phyloP scores from a whole-genome alignment of 495 filamentous ascomycete genomes.

The Tuber indicum region DNA sequence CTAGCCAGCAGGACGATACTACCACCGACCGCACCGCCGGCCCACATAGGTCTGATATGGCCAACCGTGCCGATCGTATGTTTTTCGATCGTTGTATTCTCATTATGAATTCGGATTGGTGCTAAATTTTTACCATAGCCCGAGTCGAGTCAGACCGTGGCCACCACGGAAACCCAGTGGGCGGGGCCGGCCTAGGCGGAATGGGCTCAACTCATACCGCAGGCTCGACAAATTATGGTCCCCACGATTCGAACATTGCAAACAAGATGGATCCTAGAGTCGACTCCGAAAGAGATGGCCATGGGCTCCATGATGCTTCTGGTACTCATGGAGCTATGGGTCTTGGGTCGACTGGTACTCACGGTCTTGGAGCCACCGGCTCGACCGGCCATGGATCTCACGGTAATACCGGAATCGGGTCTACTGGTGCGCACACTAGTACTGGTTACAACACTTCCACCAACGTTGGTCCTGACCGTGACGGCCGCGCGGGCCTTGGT shows the following conservation, averaged over 20 bases:
- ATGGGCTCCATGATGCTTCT: slow-evolving; percentile 27
- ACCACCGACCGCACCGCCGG: slow-evolving; percentile 42
- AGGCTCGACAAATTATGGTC: slow-evolving; percentile 43
- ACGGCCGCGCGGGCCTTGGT: slow-evolving; percentile 27
- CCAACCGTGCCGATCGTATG: slow-evolving; percentile 43
- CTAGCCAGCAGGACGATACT: slow-evolving; percentile 22
- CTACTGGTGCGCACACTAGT: not conserved
- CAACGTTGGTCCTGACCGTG: slow-evolving; percentile 7
- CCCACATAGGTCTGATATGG: slow-evolving; percentile 50
- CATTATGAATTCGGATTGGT: slow-evolving; percentile 6
- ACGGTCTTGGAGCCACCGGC: slow-evolving; percentile 11
- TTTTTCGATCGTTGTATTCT: not conserved
- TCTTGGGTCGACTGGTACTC: not conserved
- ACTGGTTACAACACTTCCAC: no score
- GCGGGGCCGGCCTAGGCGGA: slow-evolving; percentile 36
- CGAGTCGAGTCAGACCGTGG: slow-evolving; percentile 47
- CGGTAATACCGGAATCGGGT: slow-evolving; percentile 18
- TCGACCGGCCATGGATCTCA: slow-evolving; percentile 43
- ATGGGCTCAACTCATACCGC: slow-evolving; percentile 41
- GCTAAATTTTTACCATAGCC: slow-evolving; percentile 15
- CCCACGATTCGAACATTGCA: slow-evolving; percentile 44
- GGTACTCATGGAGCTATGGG: slow-evolving; percentile 12
- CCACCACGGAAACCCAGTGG: slow-evolving; percentile 39
- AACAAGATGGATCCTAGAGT: slow-evolving; percentile 51
- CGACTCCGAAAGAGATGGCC: slow-evolving; percentile 48